Percentiles rank a stretch among this genome's conserved stretches.
These are phyloP conservation scores for Purshia tridentata DNA, from an alignment of 306 rosid genomes.

Conservation along the genomic window DNA sequence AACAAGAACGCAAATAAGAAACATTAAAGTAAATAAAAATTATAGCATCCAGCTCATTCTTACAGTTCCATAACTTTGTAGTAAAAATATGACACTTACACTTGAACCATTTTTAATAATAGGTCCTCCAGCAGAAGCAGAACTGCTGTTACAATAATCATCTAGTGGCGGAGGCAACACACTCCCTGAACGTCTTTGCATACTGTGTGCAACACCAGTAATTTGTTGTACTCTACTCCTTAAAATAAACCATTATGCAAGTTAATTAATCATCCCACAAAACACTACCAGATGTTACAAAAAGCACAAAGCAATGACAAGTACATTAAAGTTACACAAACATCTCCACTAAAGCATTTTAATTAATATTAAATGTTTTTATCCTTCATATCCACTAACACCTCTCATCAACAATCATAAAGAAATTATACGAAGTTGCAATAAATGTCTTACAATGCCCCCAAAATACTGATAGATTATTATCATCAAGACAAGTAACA, in stretches of 20 bases:
- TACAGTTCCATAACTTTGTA: not conserved
- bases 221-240: constrained; percentile 87
- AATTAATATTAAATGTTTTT: not conserved
- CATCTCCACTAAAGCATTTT: not conserved
- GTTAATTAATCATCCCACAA: constrained; percentile 34
- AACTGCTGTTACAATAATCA: constrained; percentile 44
- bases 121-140: constrained; percentile 57
- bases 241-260: constrained; percentile 37
- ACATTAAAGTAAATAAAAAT: not conserved
- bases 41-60: not conserved
- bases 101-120: constrained; percentile 48
- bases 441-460: not conserved
- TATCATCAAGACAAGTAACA: not conserved
- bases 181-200: constrained; percentile 75
- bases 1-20: not conserved
- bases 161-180: constrained; percentile 79
- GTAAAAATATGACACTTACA: constrained; percentile 46
- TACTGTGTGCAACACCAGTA: constrained; percentile 64
- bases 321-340: not conserved
- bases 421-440: not conserved
- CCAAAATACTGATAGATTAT: not conserved
- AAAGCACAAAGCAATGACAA: not conserved
- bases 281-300: constrained; percentile 23
- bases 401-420: not conserved
- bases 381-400: not conserved